Conservation (phyloP, 169 alveolate species). For the Cryptosporidium baileyi region DNA sequence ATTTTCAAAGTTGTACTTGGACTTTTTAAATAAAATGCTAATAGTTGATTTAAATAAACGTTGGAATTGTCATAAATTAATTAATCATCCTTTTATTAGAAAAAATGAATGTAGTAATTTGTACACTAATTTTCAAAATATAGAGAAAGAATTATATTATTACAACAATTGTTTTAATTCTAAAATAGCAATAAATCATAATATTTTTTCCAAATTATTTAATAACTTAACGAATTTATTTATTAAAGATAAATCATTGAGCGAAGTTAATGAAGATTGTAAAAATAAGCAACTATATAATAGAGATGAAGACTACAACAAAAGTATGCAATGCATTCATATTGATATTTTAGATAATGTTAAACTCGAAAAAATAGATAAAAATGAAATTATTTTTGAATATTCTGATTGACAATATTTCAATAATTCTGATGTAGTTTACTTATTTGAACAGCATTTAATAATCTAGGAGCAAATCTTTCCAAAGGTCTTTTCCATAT, state of each 20-base stretch:
- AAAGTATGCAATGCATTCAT: too few relatives aligned
- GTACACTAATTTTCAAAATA: constrained; percentile 28
- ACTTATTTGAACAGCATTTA: constrained; percentile 66
- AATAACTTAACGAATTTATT: too few relatives aligned
- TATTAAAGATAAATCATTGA: too few relatives aligned
- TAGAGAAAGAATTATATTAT: constrained; percentile 48
- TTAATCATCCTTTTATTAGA: constrained; percentile 7
- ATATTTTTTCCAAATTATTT: too few relatives aligned
- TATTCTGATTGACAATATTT: neutral
- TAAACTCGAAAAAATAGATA: too few relatives aligned
- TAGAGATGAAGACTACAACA: too few relatives aligned
- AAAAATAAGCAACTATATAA: too few relatives aligned
- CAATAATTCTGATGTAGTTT: constrained; percentile 41
- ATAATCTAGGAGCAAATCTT: constrained; percentile 59
- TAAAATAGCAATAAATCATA: too few relatives aligned
- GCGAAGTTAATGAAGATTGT: too few relatives aligned
- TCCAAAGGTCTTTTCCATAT: constrained; percentile 67
- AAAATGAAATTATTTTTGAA: too few relatives aligned
- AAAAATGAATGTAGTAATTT: neutral
- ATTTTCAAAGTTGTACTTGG: constrained; percentile 13
- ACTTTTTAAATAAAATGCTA: constrained; percentile 27
- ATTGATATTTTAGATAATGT: too few relatives aligned
- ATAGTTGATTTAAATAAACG: neutral
- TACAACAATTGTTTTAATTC: neutral
- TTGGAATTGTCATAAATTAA: neutral